A percentile compares a stretch with the other conserved stretches of the same genome.
phyloP scores from a whole-genome alignment of 306 rosid genomes.

The Prunus persica region DNA sequence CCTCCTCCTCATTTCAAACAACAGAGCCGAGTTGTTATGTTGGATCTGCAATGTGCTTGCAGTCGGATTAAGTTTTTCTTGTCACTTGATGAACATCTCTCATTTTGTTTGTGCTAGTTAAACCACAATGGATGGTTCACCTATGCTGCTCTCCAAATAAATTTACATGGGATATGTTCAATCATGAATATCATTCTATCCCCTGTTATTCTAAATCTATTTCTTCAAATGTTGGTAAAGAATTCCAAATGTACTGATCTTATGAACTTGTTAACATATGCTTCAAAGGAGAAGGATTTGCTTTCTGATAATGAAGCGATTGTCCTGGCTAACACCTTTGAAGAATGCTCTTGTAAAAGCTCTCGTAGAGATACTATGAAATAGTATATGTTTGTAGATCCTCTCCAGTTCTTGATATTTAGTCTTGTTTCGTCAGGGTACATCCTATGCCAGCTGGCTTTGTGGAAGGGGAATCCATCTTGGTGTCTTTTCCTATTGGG shows the following conservation, averaged over 20 bases:
- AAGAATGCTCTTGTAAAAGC: background rate
- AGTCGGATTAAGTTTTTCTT: background rate
- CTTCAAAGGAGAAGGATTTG: background rate
- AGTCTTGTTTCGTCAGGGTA: background rate
- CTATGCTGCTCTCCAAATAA: background rate
- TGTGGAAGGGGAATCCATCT: background rate
- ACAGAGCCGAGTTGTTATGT: background rate
- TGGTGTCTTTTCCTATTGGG: background rate
- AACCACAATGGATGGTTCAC: background rate
- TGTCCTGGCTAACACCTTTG: background rate
- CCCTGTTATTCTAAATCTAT: background rate
- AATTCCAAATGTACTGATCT: background rate
- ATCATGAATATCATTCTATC: background rate
- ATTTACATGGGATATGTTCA: background rate
- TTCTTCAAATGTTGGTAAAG: background rate
- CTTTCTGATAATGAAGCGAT: background rate
- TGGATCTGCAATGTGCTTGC: background rate
- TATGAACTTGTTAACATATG: background rate
- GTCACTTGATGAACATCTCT: background rate
- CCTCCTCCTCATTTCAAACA: background rate
- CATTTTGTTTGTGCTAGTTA: background rate
- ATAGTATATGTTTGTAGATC: background rate
- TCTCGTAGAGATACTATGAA: background rate
- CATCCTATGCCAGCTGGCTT: background rate
- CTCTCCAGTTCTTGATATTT: background rate